Evolutionary conservation across 495 filamentous ascomycete genomes (phyloP).

Genomic region (Trichoderma virens): DNA sequence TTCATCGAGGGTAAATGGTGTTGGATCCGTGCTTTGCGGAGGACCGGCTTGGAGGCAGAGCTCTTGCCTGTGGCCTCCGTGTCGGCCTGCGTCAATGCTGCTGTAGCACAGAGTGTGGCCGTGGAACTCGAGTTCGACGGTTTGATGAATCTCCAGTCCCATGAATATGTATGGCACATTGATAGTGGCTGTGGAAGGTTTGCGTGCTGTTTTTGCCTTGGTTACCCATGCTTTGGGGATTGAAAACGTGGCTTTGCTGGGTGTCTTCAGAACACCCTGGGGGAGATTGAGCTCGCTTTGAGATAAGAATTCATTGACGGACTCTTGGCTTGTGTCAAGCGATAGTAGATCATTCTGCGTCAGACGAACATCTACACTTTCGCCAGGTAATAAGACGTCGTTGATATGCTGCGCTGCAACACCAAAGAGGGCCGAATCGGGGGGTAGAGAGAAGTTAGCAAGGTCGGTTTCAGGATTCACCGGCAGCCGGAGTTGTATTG

Average conservation of each 20-base stretch:
- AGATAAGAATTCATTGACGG: conserved; percentile 30
- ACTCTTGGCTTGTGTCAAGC: conserved; percentile 14
- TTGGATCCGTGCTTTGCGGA: not conserved
- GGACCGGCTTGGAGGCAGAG: conserved; percentile 32
- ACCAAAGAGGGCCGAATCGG: conserved; percentile 19
- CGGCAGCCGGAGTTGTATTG: conserved; percentile 30
- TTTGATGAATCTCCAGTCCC: conserved; percentile 35
- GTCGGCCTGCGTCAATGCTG: conserved; percentile 34
- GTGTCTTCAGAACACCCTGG: conserved; percentile 28
- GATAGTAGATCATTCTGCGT: conserved; percentile 24
- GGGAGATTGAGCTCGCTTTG: conserved; percentile 27
- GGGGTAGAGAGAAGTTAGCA: conserved; percentile 14
- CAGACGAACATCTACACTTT: conserved; percentile 32
- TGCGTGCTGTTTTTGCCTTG: not conserved
- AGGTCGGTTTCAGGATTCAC: conserved; percentile 16
- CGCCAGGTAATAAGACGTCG: conserved; percentile 30
- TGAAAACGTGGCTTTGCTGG: conserved; percentile 14
- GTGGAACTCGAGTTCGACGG: conserved; percentile 26
- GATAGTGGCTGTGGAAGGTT: not conserved
- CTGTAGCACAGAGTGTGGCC: conserved; percentile 36
- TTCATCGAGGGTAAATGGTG: not conserved
- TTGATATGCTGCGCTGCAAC: conserved; percentile 14
- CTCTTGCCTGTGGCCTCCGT: conserved; percentile 33
- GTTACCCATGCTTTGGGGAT: not conserved
- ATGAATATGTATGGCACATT: conserved; percentile 37